Base-by-base conservation (phyloP, 768 basidiomycete species). In the Hemileccinum impolitum region DNA sequence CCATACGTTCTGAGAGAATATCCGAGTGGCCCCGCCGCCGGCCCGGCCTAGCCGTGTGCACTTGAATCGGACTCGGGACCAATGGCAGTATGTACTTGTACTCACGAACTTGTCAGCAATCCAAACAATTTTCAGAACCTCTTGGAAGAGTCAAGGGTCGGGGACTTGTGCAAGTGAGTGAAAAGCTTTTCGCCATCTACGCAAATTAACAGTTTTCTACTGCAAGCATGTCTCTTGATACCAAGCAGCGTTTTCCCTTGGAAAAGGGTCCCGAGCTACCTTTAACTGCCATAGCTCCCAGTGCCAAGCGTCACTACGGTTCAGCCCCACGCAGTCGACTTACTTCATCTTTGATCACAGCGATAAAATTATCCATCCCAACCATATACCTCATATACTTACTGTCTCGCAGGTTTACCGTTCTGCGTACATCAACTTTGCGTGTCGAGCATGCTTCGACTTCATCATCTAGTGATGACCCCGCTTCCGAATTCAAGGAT, bases 401-500 rank as follows among this genome's bases (percentile, higher is more conserved):
- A 23, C n/a, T 63, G 19, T 63, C 52, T 43, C 47, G 45, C 42
- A 37, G 44, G 35, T 43, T 38, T n/a, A 42, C 38, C n/a, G 21
- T 39, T 36, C 37, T 39, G 6, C 47, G 13, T 43, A 21, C 43
- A 14, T 35, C 47, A 13, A 43, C 14, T 30, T 12, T 15, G 6
- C 18, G 36, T 23, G 31, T n/a, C 21, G 43, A 51, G 21, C 26
- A 54, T 14, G 38, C 47, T 48, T 32, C 50, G 14, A 25, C 32
- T 25, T 55, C 49, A 31, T 38, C 42, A 23, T 36, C 54, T 31
- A 18, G 45, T 15, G 66, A 67, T 37, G 64, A 73, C 39, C 73
- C 72, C 6, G 71, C 72, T 25, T 68, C 67, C 37, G 66, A 70
- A 19, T 77, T 78, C 72, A 69, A 70, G 57, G 77, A 78, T 49